Percentiles rank a stretch among this genome's conserved stretches.
Evolutionary conservation across 2,329 filamentous ascomycete genomes (phyloP).

Genomic region (Hortaea werneckii): DNA sequence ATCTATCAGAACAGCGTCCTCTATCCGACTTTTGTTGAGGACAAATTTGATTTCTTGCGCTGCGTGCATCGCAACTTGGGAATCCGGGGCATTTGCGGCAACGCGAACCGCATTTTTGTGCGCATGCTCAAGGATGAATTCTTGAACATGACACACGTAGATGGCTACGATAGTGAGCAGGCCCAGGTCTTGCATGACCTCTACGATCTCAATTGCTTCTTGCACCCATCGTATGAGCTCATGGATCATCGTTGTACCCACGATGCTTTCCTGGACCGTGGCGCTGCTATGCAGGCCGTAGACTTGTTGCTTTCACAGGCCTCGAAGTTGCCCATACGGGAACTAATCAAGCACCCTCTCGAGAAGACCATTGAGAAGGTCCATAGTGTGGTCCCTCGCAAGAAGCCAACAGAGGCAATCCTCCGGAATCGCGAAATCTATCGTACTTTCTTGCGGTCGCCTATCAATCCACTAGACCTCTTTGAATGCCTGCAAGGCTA

Average conservation of each 20-base stretch:
- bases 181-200: conserved; percentile 77
- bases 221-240: conserved; percentile 26
- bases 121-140: conserved; percentile 83
- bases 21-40: conserved; percentile 58
- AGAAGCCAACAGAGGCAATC: conserved; percentile 69
- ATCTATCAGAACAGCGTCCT: conserved; percentile 55
- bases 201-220: conserved; percentile 59
- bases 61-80: conserved; percentile 77
- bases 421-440: conserved; percentile 81
- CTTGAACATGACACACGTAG: conserved; percentile 61
- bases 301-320: conserved; percentile 76
- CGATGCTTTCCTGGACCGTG: conserved; percentile 64
- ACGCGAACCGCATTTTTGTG: conserved; percentile 79
- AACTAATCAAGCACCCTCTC: conserved; percentile 85
- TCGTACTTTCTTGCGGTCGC: conserved; percentile 68
- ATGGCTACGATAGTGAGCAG: conserved; percentile 78
- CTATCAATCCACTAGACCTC: conserved; percentile 70
- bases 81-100: conserved; percentile 73
- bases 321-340: conserved; percentile 76
- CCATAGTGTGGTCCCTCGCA: conserved; percentile 69
- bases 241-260: conserved; percentile 67
- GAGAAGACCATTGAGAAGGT: conserved; percentile 87
- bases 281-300: conserved; percentile 69
- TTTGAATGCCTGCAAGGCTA: conserved; percentile 71
- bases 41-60: conserved; percentile 68